phyloP scores from a whole-genome alignment of 1,284 basidiomycete species.

The Trametes polyzona region DNA sequence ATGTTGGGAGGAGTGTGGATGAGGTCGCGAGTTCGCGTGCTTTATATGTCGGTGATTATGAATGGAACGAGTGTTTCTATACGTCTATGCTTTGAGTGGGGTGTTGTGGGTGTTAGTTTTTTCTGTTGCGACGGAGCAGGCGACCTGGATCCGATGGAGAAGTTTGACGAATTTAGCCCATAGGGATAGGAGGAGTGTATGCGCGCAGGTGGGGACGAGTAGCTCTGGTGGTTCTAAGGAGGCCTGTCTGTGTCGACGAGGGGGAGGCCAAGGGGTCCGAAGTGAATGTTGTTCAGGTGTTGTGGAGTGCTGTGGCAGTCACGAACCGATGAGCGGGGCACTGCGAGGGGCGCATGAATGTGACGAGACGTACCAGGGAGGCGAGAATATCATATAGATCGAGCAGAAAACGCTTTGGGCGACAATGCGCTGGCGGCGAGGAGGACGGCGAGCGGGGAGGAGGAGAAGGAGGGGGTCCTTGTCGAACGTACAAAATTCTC shows the following conservation, averaged over 20 bases:
- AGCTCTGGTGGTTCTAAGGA: conserved; percentile 55
- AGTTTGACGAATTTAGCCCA: conserved; percentile 64
- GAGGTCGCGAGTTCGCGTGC: conserved; percentile 17
- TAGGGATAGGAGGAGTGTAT: conserved; percentile 37
- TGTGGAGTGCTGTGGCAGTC: conserved; percentile 35
- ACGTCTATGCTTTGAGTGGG: conserved; percentile 25
- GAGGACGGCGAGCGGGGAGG: not conserved
- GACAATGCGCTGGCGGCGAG: conserved; percentile 17
- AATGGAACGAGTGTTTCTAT: conserved; percentile 20
- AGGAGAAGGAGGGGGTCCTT: conserved; percentile 30
- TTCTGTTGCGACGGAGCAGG: conserved; percentile 35
- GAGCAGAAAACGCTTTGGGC: conserved; percentile 11
- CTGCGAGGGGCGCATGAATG: not conserved
- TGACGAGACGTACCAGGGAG: conserved; percentile 27
- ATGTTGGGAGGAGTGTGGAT: conserved; percentile 43
- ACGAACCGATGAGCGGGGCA: not conserved
- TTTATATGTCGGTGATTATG: conserved; percentile 1
- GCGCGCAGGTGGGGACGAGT: conserved; percentile 8
- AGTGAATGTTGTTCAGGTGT: conserved; percentile 58
- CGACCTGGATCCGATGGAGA: conserved; percentile 42
- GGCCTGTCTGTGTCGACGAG: conserved; percentile 74
- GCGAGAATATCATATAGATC: conserved; percentile 35
- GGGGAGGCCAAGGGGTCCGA: conserved; percentile 62
- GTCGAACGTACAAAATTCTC: conserved; percentile 19
- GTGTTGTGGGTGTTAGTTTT: conserved; percentile 15